These are phyloP conservation scores for Cutaneotrichosporon curvatum DNA, from an alignment of 1,284 basidiomycete species.

Conservation along the genomic window DNA sequence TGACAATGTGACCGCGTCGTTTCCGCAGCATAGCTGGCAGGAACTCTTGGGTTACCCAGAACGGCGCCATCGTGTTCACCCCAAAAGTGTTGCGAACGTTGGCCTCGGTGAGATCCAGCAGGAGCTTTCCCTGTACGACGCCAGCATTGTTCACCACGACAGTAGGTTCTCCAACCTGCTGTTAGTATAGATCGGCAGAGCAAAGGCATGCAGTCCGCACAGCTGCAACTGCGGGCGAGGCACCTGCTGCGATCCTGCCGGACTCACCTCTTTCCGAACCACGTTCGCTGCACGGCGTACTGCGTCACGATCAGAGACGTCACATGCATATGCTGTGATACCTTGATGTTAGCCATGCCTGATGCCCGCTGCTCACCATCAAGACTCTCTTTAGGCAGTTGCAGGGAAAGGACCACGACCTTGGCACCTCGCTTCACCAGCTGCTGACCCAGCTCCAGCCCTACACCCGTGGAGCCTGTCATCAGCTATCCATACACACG, in stretches of 20 bases:
- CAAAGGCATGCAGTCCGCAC: background rate
- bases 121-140: constrained; percentile 79
- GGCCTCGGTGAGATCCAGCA: constrained; percentile 67
- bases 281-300: constrained; percentile 64
- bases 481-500: constrained; percentile 29
- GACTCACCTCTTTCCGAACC: constrained; percentile 64
- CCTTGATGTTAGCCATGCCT: background rate
- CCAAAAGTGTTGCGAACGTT: constrained; percentile 84
- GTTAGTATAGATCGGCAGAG: background rate
- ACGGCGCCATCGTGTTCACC: constrained; percentile 81
- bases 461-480: constrained; percentile 78
- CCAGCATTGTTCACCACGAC: constrained; percentile 93
- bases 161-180: constrained; percentile 78
- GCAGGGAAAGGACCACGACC: constrained; percentile 77
- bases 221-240: background rate
- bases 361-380: constrained; percentile 2
- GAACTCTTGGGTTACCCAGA: constrained; percentile 85
- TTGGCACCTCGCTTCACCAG: constrained; percentile 70
- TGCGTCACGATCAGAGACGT: constrained; percentile 77
- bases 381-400: constrained; percentile 55
- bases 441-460: constrained; percentile 73
- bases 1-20: constrained; percentile 78
- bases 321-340: constrained; percentile 50
- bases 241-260: background rate
- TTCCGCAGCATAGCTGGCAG: constrained; percentile 77